A percentile compares a stretch with the other conserved stretches of the same genome.
These are phyloP conservation scores for Suillus spraguei DNA, from an alignment of 768 basidiomycete genomes.

Conservation along the genomic window DNA sequence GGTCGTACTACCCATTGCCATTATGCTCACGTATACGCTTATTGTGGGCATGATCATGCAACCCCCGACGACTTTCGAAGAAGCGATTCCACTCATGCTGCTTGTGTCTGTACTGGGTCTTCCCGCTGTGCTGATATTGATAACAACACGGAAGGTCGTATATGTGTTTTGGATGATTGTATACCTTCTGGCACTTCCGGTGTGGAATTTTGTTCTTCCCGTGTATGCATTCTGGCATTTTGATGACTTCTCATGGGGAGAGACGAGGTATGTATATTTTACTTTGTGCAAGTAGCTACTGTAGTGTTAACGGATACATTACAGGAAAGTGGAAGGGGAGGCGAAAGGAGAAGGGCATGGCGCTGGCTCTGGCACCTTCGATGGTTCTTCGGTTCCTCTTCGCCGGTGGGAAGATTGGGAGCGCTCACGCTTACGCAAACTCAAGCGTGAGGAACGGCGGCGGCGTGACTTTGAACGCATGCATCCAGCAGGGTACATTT, in stretches of 20 bases:
- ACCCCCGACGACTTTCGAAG: slow-evolving; percentile 84
- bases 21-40: slow-evolving; percentile 85
- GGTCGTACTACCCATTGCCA: slow-evolving; percentile 92
- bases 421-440: slow-evolving; percentile 87
- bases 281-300: background rate
- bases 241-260: slow-evolving; percentile 99
- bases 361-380: slow-evolving; percentile 53
- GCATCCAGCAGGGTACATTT: slow-evolving; percentile 68
- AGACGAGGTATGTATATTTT: slow-evolving; percentile 73
- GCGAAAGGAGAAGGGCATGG: slow-evolving; percentile 78
- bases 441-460: slow-evolving; percentile 84
- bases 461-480: slow-evolving; percentile 79
- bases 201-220: slow-evolving; percentile 96
- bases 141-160: slow-evolving; percentile 93
- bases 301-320: slow-evolving; percentile 17
- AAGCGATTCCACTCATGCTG: slow-evolving; percentile 92
- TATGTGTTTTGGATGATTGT: slow-evolving; percentile 99
- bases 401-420: slow-evolving; percentile 99
- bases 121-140: slow-evolving; percentile 87
- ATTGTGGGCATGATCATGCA: slow-evolving; percentile 77
- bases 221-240: slow-evolving; percentile 99
- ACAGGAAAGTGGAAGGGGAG: slow-evolving; percentile 95
- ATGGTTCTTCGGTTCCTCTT: slow-evolving; percentile 74
- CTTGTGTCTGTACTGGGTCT: slow-evolving; percentile 91
- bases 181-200: slow-evolving; percentile 88